Evolutionary conservation across 306 rosid genomes (phyloP), one percentile per base, ranked within the genome.

Genomic region (Canavalia ensiformis): DNA sequence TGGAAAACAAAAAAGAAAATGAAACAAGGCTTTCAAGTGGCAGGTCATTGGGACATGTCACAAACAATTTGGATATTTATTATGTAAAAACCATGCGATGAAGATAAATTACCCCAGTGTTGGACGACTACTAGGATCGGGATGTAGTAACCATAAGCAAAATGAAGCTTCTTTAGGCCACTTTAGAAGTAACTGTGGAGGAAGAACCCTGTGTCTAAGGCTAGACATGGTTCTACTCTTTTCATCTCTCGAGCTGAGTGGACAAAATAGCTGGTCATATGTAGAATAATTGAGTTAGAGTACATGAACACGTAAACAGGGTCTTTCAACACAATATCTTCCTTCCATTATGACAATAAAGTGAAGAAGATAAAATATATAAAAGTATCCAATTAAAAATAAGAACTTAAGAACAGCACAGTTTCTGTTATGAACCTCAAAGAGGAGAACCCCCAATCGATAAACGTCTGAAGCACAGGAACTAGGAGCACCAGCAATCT

Each of bases 91-190:
- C 51, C 44, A 77, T 37, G 67, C 4, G 66, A 79, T 35, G 62
- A 69, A 35, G 62, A 72, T 77, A 72, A 80, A 70, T 82, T 84
- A 95, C 99, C 98, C 90, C 25, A 89, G 82, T 58, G 91, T 89
- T 35, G 98, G 99, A 66, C 99, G 94, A 73, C 92, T 87, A 68
- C 77, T 86, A 42, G 98, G 97, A 75, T 95, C 98, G 0, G 99
- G 99, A 79, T 95, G 99, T 51, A 95, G 92, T 77, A 95, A 86
- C 98, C 90, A 91, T 82, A 95, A 87, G 87, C 99, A 93, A 91
- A 91, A 95, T 12, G 98, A 91, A 85, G 99, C 99, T 90, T 91
- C 97, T 87, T 92, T 95, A 28, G 98, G 94, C 97, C 99, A 95
- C 81, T 93, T 95, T 81, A 87, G 89, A 83, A 95, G 94, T 79